phyloP scores from a whole-genome alignment of 1,284 basidiomycete species.

The Volvariella volvacea region DNA sequence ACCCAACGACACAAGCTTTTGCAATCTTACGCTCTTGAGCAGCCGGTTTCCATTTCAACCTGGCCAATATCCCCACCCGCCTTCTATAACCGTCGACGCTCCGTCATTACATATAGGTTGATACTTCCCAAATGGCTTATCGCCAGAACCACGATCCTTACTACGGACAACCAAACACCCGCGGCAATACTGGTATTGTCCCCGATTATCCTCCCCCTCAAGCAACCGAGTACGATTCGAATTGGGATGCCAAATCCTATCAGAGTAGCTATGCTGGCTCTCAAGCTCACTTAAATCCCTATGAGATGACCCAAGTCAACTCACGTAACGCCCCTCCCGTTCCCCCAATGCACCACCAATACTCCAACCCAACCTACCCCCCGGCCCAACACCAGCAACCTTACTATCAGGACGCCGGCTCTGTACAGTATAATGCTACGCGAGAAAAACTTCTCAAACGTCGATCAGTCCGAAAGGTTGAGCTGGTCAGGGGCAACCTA shows the following conservation, averaged over 20 bases:
- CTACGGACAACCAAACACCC: constrained; percentile 20
- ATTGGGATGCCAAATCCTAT: constrained; percentile 64
- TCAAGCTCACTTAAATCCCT: constrained; percentile 62
- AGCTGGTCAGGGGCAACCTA: constrained; percentile 77
- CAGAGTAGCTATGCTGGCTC: constrained; percentile 61
- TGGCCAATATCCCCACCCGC: too few relatives aligned
- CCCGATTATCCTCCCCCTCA: constrained; percentile 29
- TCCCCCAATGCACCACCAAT: constrained; percentile 43
- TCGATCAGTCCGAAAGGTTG: constrained; percentile 74
- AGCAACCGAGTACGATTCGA: constrained; percentile 36
- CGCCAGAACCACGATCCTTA: constrained; percentile 47
- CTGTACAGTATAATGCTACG: constrained; percentile 59
- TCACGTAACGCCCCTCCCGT: constrained; percentile 38
- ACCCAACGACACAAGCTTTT: too few relatives aligned
- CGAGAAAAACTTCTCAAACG: constrained; percentile 74
- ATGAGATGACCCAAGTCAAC: constrained; percentile 51
- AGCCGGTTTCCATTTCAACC: too few relatives aligned
- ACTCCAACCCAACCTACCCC: constrained; percentile 48
- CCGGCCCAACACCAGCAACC: constrained; percentile 39
- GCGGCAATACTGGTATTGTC: constrained; percentile 24
- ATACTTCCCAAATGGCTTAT: constrained; percentile 39
- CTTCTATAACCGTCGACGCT: too few relatives aligned
- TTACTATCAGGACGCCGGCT: constrained; percentile 37
- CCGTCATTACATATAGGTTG: too few relatives aligned
- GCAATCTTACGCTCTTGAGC: too few relatives aligned